Base-by-base conservation (phyloP, 1,284 basidiomycete species). In the Vanrija humicola region DNA sequence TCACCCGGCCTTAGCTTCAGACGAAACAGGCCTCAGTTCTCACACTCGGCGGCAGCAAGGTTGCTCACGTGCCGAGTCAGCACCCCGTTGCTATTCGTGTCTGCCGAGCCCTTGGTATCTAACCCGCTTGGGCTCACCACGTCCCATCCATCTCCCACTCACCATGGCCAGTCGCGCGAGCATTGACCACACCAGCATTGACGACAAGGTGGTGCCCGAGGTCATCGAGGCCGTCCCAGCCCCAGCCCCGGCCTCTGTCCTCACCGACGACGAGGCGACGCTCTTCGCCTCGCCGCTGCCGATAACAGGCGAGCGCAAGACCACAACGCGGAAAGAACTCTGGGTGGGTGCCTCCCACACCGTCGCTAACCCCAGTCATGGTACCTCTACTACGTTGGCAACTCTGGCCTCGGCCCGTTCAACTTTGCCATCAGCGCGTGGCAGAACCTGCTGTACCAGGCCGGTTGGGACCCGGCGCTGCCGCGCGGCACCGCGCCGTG, bases 391-490 rank as follows among this genome's bases (percentile, higher is more conserved):
- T 74, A 74, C 38, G 64, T 74, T 43, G 72, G 72, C 14, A 74
- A 74, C 50, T 68, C 65, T 16, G 72, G 72, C n/a, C 56, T 74
- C 8, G 70, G 71, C 7, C 71, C 71, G 3, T 73, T 73, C 67
- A 73, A 73, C 60, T 74, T 74, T 57, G 70, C 72, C 25, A 73
- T 74, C 40, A 64, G 63, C 10, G 70, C 70, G 1, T 74, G 72
- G 72, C 71, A 72, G 50, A 74, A 74, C 54, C 59, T 74, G 16
- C 57, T 74, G 12, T 72, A 72, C 48, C 58, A 57, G 3, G 69
- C 70, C 6, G 70, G 72, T 26, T 70, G 66, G 64, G 72, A 74
- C 56, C 72, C 72, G 3, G 68, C 70, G 8, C 66, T 62, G 44
- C 57, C 69, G 0, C 51, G 56, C n/a, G 58, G 68, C 3, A 67